These are phyloP conservation scores for Cicer arietinum DNA, from an alignment of 306 rosid genomes.

Conservation along the genomic window DNA sequence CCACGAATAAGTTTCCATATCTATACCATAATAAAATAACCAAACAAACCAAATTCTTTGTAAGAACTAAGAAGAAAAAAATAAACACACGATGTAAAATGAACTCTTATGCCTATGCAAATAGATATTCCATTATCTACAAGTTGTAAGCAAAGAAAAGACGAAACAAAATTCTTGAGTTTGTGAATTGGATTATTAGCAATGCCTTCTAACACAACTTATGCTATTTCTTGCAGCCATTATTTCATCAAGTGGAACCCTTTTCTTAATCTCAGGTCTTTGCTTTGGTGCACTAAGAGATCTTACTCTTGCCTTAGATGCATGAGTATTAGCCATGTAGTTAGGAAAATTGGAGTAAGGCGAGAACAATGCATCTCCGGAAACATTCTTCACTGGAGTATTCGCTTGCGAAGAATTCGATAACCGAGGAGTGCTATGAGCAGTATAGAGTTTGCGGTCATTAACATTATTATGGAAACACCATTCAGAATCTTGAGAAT, in stretches of 20 bases:
- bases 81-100: slow-evolving; percentile 17
- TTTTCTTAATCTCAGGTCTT: slow-evolving; percentile 69
- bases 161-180: slow-evolving; percentile 15
- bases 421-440: slow-evolving; percentile 81
- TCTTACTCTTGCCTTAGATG: slow-evolving; percentile 79
- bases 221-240: slow-evolving; percentile 77
- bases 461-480: slow-evolving; percentile 43
- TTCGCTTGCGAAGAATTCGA: slow-evolving; percentile 47
- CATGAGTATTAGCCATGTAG: slow-evolving; percentile 83
- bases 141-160: slow-evolving; percentile 27
- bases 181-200: background rate
- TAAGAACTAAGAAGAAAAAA: background rate
- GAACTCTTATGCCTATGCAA: slow-evolving; percentile 35
- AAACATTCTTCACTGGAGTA: slow-evolving; percentile 71
- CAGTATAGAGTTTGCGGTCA: slow-evolving; percentile 56
- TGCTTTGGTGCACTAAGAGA: slow-evolving; percentile 93
- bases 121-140: slow-evolving; percentile 45
- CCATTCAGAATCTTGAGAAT: slow-evolving; percentile 66
- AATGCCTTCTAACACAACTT: slow-evolving; percentile 67
- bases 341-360: slow-evolving; percentile 61
- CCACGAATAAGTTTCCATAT: background rate
- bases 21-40: background rate
- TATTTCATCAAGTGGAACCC: slow-evolving; percentile 65
- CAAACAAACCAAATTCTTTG: slow-evolving; percentile 32
- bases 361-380: slow-evolving; percentile 54